phyloP scores from a whole-genome alignment of 2,329 filamentous ascomycete genomes.

The Ophiostoma pallidulum region DNA sequence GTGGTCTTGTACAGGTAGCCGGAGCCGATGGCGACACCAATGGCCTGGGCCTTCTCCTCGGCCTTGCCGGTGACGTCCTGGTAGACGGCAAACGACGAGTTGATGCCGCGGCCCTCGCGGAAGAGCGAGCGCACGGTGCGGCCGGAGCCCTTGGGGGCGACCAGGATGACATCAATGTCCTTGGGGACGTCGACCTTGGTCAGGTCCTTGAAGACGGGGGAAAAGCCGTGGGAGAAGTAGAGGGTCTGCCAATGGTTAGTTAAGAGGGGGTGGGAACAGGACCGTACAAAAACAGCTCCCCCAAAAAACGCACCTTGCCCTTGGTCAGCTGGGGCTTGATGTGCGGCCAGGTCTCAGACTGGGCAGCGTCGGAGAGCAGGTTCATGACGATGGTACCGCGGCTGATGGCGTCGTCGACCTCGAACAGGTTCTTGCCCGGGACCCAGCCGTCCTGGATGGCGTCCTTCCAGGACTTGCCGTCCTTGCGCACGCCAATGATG shows the following conservation, averaged over 20 bases:
- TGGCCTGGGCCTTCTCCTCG: conserved; percentile 92
- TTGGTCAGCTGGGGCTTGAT: conserved; percentile 98
- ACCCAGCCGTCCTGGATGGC: conserved; percentile 96
- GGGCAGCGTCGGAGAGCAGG: conserved; percentile 92
- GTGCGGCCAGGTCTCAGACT: conserved; percentile 96
- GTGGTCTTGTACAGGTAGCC: conserved; percentile 99
- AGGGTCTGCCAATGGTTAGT: conserved; percentile 61
- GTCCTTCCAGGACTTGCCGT: conserved; percentile 97
- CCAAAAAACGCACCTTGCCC: conserved; percentile 69
- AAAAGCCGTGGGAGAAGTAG: conserved; percentile 99
- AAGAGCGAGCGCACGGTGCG: conserved; percentile 97
- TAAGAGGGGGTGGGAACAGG: no score
- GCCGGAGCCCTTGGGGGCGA: conserved; percentile 97
- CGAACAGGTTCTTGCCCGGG: conserved; percentile 96
- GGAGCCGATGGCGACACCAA: conserved; percentile 92
- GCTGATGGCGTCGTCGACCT: conserved; percentile 90
- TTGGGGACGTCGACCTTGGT: conserved; percentile 96
- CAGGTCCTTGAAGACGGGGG: conserved; percentile 97
- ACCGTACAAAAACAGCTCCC: neutral
- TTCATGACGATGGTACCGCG: conserved; percentile 98
- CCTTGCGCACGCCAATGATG: conserved; percentile 97
- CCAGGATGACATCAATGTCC: conserved; percentile 98
- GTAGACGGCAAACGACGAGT: conserved; percentile 96
- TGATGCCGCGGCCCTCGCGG: conserved; percentile 98
- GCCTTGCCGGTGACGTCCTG: conserved; percentile 98